Percentiles rank a stretch among this genome's conserved stretches.
phyloP scores from a whole-genome alignment of 2,329 filamentous ascomycete species.

The Amauroascus niger region DNA sequence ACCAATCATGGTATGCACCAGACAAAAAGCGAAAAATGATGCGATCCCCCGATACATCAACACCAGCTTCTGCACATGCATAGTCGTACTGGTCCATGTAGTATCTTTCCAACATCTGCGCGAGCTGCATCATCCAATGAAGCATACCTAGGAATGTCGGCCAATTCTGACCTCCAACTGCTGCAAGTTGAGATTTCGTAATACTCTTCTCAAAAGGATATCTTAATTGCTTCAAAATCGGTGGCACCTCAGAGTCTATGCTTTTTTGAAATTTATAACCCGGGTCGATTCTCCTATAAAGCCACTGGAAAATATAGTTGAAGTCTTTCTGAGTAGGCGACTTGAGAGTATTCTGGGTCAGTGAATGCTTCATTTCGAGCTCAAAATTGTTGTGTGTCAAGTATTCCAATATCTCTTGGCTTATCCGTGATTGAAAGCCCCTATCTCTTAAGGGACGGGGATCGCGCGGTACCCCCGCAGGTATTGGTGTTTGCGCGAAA shows the following conservation, averaged over 20 bases:
- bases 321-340: conserved; percentile 98
- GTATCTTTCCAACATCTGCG: conserved; percentile 85
- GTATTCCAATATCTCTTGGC: conserved; percentile 83
- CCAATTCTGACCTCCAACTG: conserved; percentile 96
- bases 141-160: conserved; percentile 84
- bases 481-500: conserved; percentile 76
- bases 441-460: conserved; percentile 77
- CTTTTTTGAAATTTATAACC: conserved; percentile 87
- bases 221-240: conserved; percentile 81
- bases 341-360: conserved; percentile 84
- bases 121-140: conserved; percentile 99
- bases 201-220: conserved; percentile 95
- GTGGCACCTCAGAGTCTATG: conserved; percentile 89
- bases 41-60: conserved; percentile 79
- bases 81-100: conserved; percentile 72
- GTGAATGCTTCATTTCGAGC: conserved; percentile 88
- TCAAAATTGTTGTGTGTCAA: conserved; percentile 91
- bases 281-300: conserved; percentile 92
- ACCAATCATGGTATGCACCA: conserved; percentile 84
- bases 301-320: conserved; percentile 94
- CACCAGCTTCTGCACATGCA: conserved; percentile 74
- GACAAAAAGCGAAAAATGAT: conserved; percentile 93
- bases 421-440: conserved; percentile 69
- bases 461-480: conserved; percentile 74
- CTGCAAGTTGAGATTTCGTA: conserved; percentile 88